Evolutionary conservation across 139 green algal species (phyloP).

Genomic region (Picochlorum sp.): DNA sequence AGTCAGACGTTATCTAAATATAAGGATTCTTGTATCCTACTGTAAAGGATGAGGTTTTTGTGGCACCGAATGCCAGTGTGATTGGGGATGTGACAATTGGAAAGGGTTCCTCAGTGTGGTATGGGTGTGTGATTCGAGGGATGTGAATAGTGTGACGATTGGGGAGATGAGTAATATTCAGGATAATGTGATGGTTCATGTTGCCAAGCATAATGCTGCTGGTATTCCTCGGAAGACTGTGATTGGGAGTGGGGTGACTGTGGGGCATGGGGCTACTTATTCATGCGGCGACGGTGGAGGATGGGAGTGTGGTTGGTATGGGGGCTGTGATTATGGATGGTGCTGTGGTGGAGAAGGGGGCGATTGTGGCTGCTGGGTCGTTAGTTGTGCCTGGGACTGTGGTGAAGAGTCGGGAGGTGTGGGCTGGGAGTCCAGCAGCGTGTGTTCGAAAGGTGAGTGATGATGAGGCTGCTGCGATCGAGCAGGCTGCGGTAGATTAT

Average conservation of each 20-base stretch:
- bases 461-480: conserved; percentile 69
- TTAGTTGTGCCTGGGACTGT: conserved; percentile 63
- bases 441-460: conserved; percentile 69
- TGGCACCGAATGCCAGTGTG: conserved; percentile 81
- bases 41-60: conserved; percentile 58
- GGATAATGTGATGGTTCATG: conserved; percentile 84
- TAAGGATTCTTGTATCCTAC: conserved; percentile 33
- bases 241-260: conserved; percentile 64
- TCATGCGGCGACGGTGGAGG: conserved; percentile 54
- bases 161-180: conserved; percentile 81
- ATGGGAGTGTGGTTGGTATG: conserved; percentile 87
- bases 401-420: conserved; percentile 79
- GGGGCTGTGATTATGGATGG: conserved; percentile 84
- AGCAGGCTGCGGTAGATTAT: conserved; percentile 66
- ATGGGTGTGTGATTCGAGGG: conserved; percentile 79
- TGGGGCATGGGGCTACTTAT: conserved; percentile 65
- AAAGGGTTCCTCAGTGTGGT: conserved; percentile 75
- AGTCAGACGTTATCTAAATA: conserved; percentile 39
- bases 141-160: conserved; percentile 84
- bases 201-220: conserved; percentile 61
- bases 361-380: conserved; percentile 73
- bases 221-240: conserved; percentile 44
- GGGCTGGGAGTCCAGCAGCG: conserved; percentile 82
- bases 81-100: conserved; percentile 88
- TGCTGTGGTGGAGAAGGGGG: conserved; percentile 54